These are phyloP conservation scores for Cyclotella baltica DNA, from an alignment of 108 stramenopile species.

Conservation along the genomic window DNA sequence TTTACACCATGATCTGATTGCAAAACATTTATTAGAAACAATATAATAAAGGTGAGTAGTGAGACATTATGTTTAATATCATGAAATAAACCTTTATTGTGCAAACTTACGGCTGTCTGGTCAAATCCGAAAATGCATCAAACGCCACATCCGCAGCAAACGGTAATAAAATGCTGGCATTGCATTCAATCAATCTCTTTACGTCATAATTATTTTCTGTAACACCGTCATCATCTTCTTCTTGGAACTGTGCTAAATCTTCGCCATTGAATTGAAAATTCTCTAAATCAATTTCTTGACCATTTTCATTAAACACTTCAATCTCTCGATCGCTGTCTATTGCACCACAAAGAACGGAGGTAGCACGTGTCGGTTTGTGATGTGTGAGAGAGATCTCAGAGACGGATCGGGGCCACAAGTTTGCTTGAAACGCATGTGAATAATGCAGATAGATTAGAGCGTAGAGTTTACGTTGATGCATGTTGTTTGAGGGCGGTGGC, in stretches of 20 bases:
- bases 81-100: neutral
- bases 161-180: conserved; percentile 56
- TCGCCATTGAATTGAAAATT: neutral
- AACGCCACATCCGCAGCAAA: conserved; percentile 78
- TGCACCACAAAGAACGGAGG: neutral
- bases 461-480: neutral
- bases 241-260: neutral
- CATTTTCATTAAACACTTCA: neutral
- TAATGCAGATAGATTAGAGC: neutral
- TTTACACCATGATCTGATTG: conserved; percentile 62
- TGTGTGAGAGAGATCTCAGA: neutral
- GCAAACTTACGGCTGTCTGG: conserved; percentile 66
- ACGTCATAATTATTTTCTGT: neutral
- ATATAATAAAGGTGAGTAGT: neutral
- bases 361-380: neutral
- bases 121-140: conserved; percentile 80
- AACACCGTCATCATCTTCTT: too few species aligned
- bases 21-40: conserved; percentile 30
- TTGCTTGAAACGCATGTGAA: neutral
- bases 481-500: neutral
- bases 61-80: neutral
- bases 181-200: conserved; percentile 43
- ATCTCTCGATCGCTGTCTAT: neutral
- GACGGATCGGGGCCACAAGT: neutral
- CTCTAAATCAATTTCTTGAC: neutral